These are phyloP conservation scores for Trichoderma brevicompactum DNA, from an alignment of 2,329 filamentous ascomycete genomes.

Conservation along the genomic window DNA sequence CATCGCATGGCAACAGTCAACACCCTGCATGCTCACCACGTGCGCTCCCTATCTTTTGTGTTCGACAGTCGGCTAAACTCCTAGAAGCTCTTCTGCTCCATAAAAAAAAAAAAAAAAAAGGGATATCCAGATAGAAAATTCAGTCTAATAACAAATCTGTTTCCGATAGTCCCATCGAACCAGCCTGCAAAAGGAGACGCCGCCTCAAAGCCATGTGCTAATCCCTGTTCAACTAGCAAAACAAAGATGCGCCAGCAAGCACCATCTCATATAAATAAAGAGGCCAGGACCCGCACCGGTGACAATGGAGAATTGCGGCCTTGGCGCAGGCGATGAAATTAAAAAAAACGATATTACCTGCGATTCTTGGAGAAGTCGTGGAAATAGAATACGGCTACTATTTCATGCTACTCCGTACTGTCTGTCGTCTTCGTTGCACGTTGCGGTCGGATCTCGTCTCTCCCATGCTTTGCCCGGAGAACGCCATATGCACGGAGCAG, in stretches of 20 bases:
- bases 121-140: not conserved
- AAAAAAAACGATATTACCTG: not conserved
- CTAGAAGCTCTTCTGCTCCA: not conserved
- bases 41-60: not conserved
- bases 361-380: not conserved
- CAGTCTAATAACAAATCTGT: not conserved
- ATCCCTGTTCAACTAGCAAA: constrained; percentile 6
- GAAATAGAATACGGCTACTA: not conserved
- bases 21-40: no score
- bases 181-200: not conserved
- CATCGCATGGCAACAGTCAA: not conserved
- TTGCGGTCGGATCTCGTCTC: not conserved
- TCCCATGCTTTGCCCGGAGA: not conserved
- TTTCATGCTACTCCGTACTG: not conserved
- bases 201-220: constrained; percentile 4
- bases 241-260: not conserved
- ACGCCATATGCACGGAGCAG: not conserved
- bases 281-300: not conserved
- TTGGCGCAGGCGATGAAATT: constrained; percentile 9
- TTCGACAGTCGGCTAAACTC: not conserved
- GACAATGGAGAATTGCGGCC: not conserved
- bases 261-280: not conserved
- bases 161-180: not conserved
- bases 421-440: not conserved
- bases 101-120: not conserved